Conservation (phyloP, 2,329 filamentous ascomycete species). For the Cercospora beticola region DNA sequence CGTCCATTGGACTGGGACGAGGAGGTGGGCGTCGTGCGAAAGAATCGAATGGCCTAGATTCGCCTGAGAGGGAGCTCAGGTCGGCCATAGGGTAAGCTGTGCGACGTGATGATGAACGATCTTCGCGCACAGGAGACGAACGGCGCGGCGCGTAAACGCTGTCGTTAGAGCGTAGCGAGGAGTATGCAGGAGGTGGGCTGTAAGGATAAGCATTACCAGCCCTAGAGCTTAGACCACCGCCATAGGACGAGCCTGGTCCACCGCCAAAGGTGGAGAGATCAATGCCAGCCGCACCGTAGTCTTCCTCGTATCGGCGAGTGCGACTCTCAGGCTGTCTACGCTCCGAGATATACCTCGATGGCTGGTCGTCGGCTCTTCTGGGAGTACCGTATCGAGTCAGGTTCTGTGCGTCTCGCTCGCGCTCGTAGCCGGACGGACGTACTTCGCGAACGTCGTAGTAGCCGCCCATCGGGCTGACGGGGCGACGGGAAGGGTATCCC, state of each 20-base stretch:
- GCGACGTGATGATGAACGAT: not conserved
- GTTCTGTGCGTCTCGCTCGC: not conserved
- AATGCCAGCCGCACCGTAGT: conserved; percentile 4
- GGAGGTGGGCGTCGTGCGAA: conserved; percentile 2
- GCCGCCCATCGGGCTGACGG: conserved; percentile 4
- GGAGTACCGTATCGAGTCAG: conserved; percentile 5
- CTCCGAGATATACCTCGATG: not conserved
- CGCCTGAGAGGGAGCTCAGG: not conserved
- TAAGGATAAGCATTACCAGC: not conserved
- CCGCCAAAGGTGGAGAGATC: conserved; percentile 6
- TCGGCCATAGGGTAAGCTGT: not conserved
- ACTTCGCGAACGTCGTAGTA: conserved; percentile 8
- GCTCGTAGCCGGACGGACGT: not conserved
- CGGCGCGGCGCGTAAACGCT: not conserved
- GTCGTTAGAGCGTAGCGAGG: not conserved
- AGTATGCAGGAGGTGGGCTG: not conserved
- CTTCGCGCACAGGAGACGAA: not conserved
- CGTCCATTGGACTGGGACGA: not conserved
- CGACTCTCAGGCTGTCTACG: not conserved
- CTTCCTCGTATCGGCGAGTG: not conserved
- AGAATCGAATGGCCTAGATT: not conserved
- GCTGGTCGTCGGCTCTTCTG: not conserved
- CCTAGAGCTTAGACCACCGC: not conserved
- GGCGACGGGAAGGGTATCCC: conserved; percentile 4
- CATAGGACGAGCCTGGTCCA: not conserved